A percentile compares a stretch with the other conserved stretches of the same genome.
Evolutionary conservation across 495 filamentous ascomycete genomes (phyloP).

Genomic region (Eremomyces bilateralis): DNA sequence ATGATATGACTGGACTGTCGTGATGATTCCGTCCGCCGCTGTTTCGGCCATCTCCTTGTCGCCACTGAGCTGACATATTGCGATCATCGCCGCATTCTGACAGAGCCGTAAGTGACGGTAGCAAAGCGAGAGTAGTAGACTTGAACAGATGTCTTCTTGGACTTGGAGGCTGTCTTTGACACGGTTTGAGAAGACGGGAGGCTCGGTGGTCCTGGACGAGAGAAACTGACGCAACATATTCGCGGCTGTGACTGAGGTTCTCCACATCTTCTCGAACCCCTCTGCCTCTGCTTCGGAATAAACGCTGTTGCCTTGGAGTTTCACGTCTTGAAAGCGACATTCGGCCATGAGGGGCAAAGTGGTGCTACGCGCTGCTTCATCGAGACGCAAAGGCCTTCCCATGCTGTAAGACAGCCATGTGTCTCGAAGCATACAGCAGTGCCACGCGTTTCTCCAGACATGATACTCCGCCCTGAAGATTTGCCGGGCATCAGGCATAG

Average conservation of each 20-base stretch:
- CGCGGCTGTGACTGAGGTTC: no score
- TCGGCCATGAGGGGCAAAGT: no score
- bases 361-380: no score
- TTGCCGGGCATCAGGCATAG: conserved; percentile 1
- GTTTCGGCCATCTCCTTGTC: not conserved
- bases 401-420: no score
- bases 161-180: not conserved
- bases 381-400: no score
- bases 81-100: conserved; percentile 1
- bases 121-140: not conserved
- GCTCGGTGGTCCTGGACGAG: not conserved
- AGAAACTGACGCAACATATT: conserved; percentile 4
- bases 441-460: no score
- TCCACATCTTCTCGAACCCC: no score
- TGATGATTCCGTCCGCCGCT: conserved; percentile 1
- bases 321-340: no score
- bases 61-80: not conserved
- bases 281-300: no score
- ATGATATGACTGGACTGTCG: not conserved
- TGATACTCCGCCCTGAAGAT: no score
- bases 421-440: no score
- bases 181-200: not conserved
- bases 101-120: conserved; percentile 2
- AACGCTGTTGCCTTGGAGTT: no score
- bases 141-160: not conserved